Conservation (phyloP, 768 basidiomycete species). For the Boletus subparvulus region DNA sequence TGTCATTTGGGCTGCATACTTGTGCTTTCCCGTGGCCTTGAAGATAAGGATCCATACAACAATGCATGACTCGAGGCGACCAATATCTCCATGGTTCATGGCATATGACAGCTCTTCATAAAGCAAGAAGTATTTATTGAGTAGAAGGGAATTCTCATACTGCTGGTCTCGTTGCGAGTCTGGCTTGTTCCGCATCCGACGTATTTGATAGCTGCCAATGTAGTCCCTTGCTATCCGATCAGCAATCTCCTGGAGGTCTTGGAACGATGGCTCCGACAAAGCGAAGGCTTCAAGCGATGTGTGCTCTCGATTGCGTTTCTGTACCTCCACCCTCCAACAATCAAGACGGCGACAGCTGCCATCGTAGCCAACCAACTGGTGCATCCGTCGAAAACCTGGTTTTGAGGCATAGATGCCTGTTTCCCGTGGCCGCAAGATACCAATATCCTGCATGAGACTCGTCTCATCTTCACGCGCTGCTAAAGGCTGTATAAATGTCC, state of each 20-base stretch:
- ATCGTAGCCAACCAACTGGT: constrained; percentile 35
- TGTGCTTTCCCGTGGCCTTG: constrained; percentile 34
- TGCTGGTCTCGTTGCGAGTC: too few relatives aligned
- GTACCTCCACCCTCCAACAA: constrained; percentile 25
- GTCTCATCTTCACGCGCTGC: constrained; percentile 5
- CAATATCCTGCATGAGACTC: constrained; percentile 23
- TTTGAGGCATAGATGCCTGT: constrained; percentile 32
- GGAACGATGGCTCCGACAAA: constrained; percentile 10
- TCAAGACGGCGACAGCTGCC: constrained; percentile 29
- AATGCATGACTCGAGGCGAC: constrained; percentile 27
- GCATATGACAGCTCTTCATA: constrained; percentile 41
- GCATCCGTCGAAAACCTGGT: constrained; percentile 38
- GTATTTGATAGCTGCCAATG: too few relatives aligned
- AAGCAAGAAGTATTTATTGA: constrained; percentile 36
- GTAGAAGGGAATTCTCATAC: neutral
- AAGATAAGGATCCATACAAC: constrained; percentile 30
- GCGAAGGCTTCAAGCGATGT: constrained; percentile 5
- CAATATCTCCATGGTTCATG: constrained; percentile 37
- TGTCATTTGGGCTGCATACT: constrained; percentile 33
- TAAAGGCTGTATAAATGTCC: constrained; percentile 7
- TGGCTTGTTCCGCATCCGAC: too few relatives aligned
- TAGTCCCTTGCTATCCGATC: too few relatives aligned
- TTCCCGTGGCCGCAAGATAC: constrained; percentile 29
- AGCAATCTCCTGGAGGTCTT: constrained; percentile 29
- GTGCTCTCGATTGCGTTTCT: too few relatives aligned